Evolutionary conservation across 139 green algal genomes (phyloP).

Genomic region (Chlamydomonas sp.): DNA sequence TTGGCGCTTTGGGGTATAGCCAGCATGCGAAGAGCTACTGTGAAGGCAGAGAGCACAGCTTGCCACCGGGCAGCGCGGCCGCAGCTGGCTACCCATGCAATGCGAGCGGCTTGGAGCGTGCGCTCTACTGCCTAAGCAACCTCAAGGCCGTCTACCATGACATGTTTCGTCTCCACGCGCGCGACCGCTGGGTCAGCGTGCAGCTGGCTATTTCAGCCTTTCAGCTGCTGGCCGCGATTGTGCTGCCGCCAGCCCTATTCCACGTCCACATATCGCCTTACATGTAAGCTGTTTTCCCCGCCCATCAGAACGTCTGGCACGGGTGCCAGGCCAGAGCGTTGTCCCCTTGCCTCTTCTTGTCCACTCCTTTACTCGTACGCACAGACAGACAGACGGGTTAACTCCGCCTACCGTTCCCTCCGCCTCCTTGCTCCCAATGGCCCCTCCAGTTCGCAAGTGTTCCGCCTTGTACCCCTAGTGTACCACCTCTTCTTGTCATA

Average conservation of each 20-base stretch:
- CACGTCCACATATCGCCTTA: background rate
- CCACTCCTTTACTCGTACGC: too few relatives aligned
- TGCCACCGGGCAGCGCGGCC: background rate
- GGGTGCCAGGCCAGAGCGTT: too few relatives aligned
- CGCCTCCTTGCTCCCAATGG: too few relatives aligned
- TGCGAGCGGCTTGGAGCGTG: background rate
- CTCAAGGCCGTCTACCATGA: background rate
- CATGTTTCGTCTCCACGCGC: background rate
- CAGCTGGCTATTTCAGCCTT: background rate
- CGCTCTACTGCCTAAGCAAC: background rate
- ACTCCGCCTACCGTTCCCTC: too few relatives aligned
- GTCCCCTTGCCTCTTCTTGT: too few relatives aligned
- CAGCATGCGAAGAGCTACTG: conserved; percentile 22
- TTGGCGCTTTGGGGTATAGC: conserved; percentile 2
- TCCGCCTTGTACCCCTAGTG: background rate
- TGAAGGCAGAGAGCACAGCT: background rate
- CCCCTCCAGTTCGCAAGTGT: background rate
- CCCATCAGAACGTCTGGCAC: too few relatives aligned
- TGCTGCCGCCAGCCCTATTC: background rate
- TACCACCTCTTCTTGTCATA: background rate
- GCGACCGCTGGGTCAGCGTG: background rate
- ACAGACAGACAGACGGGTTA: too few relatives aligned
- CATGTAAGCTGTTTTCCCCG: background rate
- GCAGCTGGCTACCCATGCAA: background rate
- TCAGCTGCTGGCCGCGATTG: background rate